Conservation (phyloP, 2,329 filamentous ascomycete species). For the Alternaria metachromatica region DNA sequence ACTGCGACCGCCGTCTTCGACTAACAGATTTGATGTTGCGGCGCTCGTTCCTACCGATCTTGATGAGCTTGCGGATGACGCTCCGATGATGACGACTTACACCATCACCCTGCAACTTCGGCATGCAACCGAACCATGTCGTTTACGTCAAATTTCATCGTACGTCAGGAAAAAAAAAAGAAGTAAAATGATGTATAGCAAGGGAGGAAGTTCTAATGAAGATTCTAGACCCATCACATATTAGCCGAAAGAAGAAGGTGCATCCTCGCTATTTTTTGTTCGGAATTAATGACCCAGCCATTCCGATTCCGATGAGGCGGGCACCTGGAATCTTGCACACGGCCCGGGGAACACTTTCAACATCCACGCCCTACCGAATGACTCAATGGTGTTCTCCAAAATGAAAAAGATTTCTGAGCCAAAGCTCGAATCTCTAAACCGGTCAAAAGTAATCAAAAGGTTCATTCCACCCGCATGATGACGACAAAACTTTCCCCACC, state of each 20-base stretch:
- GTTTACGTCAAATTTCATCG: neutral
- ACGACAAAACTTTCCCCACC: constrained; percentile 15
- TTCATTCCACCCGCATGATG: constrained; percentile 4
- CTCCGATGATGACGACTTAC: neutral
- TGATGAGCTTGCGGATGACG: neutral
- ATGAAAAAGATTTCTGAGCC: constrained; percentile 8
- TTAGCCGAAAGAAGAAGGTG: neutral
- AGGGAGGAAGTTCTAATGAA: neutral
- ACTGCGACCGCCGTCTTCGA: neutral
- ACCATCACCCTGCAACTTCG: neutral
- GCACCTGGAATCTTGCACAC: neutral
- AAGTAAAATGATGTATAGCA: neutral
- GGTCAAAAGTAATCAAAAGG: neutral
- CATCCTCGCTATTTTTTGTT: neutral
- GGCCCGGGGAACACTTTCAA: neutral
- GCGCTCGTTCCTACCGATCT: neutral
- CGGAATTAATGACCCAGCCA: neutral
- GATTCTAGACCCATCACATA: neutral
- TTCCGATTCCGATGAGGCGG: neutral
- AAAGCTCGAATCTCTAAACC: neutral
- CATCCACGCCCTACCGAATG: neutral
- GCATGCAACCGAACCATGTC: neutral
- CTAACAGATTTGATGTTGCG: neutral
- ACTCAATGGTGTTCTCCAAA: neutral
- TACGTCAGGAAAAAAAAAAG: neutral